These are phyloP conservation scores for Neospora caninum DNA, from an alignment of 169 alveolate genomes.

Conservation along the genomic window DNA sequence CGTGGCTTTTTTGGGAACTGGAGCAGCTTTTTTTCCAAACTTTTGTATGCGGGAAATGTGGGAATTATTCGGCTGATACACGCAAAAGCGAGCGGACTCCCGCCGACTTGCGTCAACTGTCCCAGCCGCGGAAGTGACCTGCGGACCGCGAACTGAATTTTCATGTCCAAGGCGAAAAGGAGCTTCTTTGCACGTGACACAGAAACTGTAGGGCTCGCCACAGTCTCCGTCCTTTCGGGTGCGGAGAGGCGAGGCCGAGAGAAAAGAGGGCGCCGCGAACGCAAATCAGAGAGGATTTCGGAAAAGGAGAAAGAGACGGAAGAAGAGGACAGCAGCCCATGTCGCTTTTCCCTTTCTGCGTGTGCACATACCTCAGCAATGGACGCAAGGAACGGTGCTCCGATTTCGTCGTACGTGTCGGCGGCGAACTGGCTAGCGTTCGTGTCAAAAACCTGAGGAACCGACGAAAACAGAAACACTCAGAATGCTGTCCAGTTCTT, in stretches of 20 bases:
- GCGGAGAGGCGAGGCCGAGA: not conserved
- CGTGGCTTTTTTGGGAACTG: too few relatives aligned
- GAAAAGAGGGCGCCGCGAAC: too few relatives aligned
- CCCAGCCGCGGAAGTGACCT: too few relatives aligned
- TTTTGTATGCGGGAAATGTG: too few relatives aligned
- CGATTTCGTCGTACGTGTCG: constrained; percentile 52
- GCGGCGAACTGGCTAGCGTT: constrained; percentile 65
- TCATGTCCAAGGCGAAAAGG: not conserved
- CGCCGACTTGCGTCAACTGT: too few relatives aligned
- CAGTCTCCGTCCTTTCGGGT: not conserved
- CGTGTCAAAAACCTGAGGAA: constrained; percentile 68
- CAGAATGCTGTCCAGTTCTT: too few relatives aligned
- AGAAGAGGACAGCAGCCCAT: not conserved
- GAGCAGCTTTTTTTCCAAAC: too few relatives aligned
- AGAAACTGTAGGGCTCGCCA: not conserved
- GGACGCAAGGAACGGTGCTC: constrained; percentile 50
- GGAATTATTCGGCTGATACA: too few relatives aligned
- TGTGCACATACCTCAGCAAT: constrained; percentile 56
- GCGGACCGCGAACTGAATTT: too few relatives aligned
- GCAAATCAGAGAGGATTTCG: too few relatives aligned
- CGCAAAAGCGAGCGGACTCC: too few relatives aligned
- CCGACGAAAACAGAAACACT: too few relatives aligned
- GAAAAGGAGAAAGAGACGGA: not conserved
- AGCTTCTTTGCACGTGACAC: not conserved
- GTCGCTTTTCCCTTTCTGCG: not conserved